Evolutionary conservation across 176 grass and related monocot genomes (phyloP).

Genomic region (Zea luxurians): DNA sequence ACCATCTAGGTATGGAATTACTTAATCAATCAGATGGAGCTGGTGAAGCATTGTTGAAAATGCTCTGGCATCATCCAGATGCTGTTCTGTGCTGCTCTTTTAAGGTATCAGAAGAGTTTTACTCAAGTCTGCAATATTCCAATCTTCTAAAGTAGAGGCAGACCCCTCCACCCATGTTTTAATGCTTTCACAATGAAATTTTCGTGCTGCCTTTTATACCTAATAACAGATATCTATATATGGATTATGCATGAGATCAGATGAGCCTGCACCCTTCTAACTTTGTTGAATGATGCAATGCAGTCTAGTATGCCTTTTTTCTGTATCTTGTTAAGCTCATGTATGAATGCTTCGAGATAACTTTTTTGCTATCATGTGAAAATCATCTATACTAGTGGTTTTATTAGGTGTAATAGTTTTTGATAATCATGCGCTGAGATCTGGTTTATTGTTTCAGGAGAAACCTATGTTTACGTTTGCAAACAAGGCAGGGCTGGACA

Average conservation of each 20-base stretch:
- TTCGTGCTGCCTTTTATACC: not conserved
- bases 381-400: not conserved
- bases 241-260: not conserved
- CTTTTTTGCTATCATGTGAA: not conserved
- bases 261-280: not conserved
- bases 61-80: constrained; percentile 92
- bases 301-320: not conserved
- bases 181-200: not conserved
- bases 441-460: constrained; percentile 33
- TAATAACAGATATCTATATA: not conserved
- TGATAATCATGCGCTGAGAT: not conserved
- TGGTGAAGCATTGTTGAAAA: constrained; percentile 74
- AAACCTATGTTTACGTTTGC: constrained; percentile 83
- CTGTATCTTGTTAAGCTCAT: not conserved
- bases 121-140: not conserved
- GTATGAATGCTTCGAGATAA: not conserved
- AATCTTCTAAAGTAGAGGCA: not conserved
- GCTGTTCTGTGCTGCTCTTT: constrained; percentile 92
- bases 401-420: not conserved
- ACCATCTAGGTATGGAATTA: constrained; percentile 79
- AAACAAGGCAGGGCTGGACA: constrained; percentile 91
- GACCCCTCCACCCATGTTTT: not conserved
- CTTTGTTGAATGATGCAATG: not conserved
- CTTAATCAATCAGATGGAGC: constrained; percentile 58
- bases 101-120: constrained; percentile 49